Percentiles rank a stretch among this genome's conserved stretches.
phyloP scores from a whole-genome alignment of 331 rosid genomes.

The Quercus lobata region DNA sequence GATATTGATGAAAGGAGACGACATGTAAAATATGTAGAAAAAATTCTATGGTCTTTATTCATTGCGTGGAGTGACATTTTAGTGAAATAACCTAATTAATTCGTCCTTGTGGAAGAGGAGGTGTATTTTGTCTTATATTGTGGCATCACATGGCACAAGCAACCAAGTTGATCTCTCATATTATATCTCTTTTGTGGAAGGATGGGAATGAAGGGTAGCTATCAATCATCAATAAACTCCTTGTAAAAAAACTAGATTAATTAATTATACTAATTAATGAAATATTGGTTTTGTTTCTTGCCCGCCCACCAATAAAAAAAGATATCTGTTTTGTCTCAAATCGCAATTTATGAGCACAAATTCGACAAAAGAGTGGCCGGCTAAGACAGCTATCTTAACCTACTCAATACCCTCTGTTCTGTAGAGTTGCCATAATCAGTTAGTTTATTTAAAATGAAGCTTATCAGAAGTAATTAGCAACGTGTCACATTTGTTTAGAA shows the following conservation, averaged over 20 bases:
- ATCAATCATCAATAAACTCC: conserved; percentile 25
- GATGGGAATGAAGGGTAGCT: conserved; percentile 48
- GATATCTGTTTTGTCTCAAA: conserved; percentile 30
- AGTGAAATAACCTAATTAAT: conserved; percentile 15
- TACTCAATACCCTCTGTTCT: conserved; percentile 42
- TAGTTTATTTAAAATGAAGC: not conserved
- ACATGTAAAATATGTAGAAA: not conserved
- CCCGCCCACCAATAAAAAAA: too few relatives aligned
- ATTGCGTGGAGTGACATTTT: not conserved
- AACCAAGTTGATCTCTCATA: conserved; percentile 32
- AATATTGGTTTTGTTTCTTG: conserved; percentile 23
- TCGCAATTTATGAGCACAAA: conserved; percentile 40
- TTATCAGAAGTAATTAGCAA: not conserved
- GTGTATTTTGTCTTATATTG: conserved; percentile 53
- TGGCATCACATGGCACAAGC: conserved; percentile 52
- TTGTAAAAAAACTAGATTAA: conserved; percentile 19
- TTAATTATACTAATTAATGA: conserved; percentile 23
- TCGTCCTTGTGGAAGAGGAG: conserved; percentile 34
- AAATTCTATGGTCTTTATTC: not conserved
- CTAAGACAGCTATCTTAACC: conserved; percentile 81
- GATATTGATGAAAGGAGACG: not conserved
- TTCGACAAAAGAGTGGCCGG: conserved; percentile 88
- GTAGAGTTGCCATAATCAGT: not conserved
- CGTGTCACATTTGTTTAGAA: not conserved
- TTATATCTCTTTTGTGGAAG: conserved; percentile 31